phyloP scores from a whole-genome alignment of 2,329 filamentous ascomycete genomes.

The Alternaria brassicae region DNA sequence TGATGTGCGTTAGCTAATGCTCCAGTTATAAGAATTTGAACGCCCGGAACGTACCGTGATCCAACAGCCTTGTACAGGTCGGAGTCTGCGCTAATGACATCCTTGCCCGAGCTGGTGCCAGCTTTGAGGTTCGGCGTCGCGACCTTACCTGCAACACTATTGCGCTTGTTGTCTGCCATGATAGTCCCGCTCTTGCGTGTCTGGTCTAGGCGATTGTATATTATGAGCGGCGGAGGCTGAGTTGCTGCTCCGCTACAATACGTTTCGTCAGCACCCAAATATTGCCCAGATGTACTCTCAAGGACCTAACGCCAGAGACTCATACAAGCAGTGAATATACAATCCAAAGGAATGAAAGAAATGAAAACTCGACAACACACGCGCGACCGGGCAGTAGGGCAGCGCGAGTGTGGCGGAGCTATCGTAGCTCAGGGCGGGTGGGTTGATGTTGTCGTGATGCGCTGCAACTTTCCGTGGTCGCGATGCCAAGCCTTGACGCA shows the following conservation, averaged over 20 bases:
- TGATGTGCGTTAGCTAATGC: constrained; percentile 41
- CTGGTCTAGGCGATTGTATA: constrained; percentile 48
- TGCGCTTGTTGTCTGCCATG: constrained; percentile 68
- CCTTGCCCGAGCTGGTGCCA: constrained; percentile 50
- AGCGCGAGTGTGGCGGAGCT: constrained; percentile 30
- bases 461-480: constrained; percentile 19
- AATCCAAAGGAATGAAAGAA: constrained; percentile 53
- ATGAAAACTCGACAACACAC: constrained; percentile 35
- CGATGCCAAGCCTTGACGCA: constrained; percentile 23
- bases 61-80: constrained; percentile 67
- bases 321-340: constrained; percentile 47
- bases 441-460: constrained; percentile 24
- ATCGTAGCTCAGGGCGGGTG: constrained; percentile 20
- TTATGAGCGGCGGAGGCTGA: constrained; percentile 11
- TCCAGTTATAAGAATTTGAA: neutral
- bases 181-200: constrained; percentile 56
- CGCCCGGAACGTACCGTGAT: constrained; percentile 60
- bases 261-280: constrained; percentile 22
- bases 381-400: constrained; percentile 33
- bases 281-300: constrained; percentile 26
- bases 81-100: constrained; percentile 60
- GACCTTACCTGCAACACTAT: constrained; percentile 61
- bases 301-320: constrained; percentile 41
- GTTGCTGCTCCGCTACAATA: constrained; percentile 12
- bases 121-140: constrained; percentile 57